Evolutionary conservation across 179 eudicot genomes (phyloP), one percentile per base, ranked within the genome.

Genomic region (Actinidia arguta): DNA sequence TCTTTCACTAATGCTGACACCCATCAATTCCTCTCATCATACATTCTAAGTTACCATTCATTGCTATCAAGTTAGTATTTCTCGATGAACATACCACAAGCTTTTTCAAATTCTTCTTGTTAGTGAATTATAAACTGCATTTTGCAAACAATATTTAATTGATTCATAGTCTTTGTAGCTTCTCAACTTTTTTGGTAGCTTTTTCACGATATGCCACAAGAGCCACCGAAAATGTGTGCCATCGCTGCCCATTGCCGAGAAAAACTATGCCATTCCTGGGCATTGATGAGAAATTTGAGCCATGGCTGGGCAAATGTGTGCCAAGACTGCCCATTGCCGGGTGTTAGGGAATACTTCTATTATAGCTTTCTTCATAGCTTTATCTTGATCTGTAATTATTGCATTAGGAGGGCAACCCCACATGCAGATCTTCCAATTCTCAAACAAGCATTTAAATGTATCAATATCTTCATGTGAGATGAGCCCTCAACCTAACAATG

Each of bases 381-480:
- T 61, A 22, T 22, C 7, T 61, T 61, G 31, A 13, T 36, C 12
- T 31, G 46, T 13, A 36, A 66, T 66, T 2, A 66, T 66, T 31
- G 71, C 46, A 10, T 66, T 31, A 0, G 46, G 18, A 69, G 51
- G 10, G 44, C 51, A 42, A 17, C 51, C 24, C 10, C 11, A 42
- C 74, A 44, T 69, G 22, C 74, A 69, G 4, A 42, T 13, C 31
- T 22, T 6, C 69, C 69, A 80, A 7, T 18, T 31, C 14, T 58
- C 22, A 47, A 79, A 79, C 8, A 79, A 48, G 39, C 67, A 79
- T 16, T 4, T 27, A 20, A 79, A 79, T 1, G 77, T 17, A 1
- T 80, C 58, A 0, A 48, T 27, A 22, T 71, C 69, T 25, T 80
- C 82, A 11, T 44, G 31, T 0, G 59, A 56, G 0, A 71, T 56